Percentiles rank a stretch among this genome's conserved stretches.
Evolutionary conservation across 352 stramenopile species (phyloP).

Genomic region (Pythium coloratum): DNA sequence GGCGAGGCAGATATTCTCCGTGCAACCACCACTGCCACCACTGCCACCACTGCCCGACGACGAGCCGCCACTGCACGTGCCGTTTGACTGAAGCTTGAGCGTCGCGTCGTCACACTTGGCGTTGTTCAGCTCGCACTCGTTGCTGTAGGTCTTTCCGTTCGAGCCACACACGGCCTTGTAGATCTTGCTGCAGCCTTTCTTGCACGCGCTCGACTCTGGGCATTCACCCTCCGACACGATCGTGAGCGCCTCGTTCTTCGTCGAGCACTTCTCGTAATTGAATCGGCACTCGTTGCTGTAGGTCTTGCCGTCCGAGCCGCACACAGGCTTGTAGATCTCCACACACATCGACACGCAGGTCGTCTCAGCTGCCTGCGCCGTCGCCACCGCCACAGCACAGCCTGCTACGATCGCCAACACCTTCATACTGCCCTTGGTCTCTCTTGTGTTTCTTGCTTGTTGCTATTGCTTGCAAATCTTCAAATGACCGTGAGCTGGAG

Average conservation of each 20-base stretch:
- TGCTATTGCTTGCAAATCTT: conserved; percentile 3
- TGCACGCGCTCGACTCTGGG: conserved; percentile 11
- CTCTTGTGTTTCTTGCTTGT: conserved; percentile 2
- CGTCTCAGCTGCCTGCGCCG: conserved; percentile 2
- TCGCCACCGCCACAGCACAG: conserved; percentile 4
- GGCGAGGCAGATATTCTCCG: conserved; percentile 6
- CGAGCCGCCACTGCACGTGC: conserved; percentile 10
- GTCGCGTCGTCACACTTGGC: conserved; percentile 20
- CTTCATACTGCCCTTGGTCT: conserved; percentile 16
- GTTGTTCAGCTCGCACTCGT: conserved; percentile 27
- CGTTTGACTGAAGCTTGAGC: conserved; percentile 15
- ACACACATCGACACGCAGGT: conserved; percentile 20
- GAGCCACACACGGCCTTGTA: conserved; percentile 28
- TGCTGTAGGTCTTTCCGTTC: conserved; percentile 32
- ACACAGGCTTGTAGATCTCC: conserved; percentile 33
- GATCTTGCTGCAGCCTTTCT: conserved; percentile 23
- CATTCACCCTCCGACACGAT: conserved; percentile 22
- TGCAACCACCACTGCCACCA: neutral
- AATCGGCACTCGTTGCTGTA: conserved; percentile 33
- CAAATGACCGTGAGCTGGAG: conserved; percentile 10
- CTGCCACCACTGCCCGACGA: neutral
- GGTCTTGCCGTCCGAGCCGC: conserved; percentile 30
- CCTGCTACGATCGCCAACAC: conserved; percentile 13
- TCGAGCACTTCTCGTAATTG: conserved; percentile 29
- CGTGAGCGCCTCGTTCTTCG: conserved; percentile 24